A percentile compares a stretch with the other conserved stretches of the same genome.
Evolutionary conservation across 768 basidiomycete genomes (phyloP).

Genomic region (Suillus paluster): DNA sequence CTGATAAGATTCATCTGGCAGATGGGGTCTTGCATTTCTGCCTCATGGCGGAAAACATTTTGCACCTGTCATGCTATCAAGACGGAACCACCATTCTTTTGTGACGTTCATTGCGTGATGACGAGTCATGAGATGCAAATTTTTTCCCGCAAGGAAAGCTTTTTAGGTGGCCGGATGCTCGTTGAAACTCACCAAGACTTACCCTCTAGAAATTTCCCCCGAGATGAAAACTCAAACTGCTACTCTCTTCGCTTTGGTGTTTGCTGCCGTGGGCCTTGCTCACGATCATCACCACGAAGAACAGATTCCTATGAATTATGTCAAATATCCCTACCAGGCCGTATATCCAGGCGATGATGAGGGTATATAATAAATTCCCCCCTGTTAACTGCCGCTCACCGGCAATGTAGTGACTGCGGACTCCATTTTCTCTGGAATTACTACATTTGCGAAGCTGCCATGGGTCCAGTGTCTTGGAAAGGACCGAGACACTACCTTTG

Average conservation of each 20-base stretch:
- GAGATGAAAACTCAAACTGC: constrained; percentile 29
- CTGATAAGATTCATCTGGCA: constrained; percentile 14
- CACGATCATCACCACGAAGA: constrained; percentile 48
- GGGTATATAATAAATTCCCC: constrained; percentile 40
- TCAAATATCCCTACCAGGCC: constrained; percentile 68
- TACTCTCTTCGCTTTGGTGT: constrained; percentile 29
- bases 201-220: constrained; percentile 6
- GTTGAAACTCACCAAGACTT: constrained; percentile 7
- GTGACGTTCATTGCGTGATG: constrained; percentile 14
- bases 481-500: constrained; percentile 60
- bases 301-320: constrained; percentile 70
- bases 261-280: constrained; percentile 33
- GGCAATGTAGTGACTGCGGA: constrained; percentile 66
- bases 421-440: constrained; percentile 80
- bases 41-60: constrained; percentile 55
- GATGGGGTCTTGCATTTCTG: constrained; percentile 17
- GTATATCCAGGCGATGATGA: constrained; percentile 61
- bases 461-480: constrained; percentile 79
- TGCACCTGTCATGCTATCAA: constrained; percentile 17
- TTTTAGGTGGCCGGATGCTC: constrained; percentile 18
- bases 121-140: constrained; percentile 21
- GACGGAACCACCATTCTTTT: constrained; percentile 16
- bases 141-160: constrained; percentile 32
- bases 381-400: background rate
- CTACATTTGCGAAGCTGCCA: constrained; percentile 87